Conservation (phyloP, 2,329 filamentous ascomycete species). For the Alternaria arbusti region DNA sequence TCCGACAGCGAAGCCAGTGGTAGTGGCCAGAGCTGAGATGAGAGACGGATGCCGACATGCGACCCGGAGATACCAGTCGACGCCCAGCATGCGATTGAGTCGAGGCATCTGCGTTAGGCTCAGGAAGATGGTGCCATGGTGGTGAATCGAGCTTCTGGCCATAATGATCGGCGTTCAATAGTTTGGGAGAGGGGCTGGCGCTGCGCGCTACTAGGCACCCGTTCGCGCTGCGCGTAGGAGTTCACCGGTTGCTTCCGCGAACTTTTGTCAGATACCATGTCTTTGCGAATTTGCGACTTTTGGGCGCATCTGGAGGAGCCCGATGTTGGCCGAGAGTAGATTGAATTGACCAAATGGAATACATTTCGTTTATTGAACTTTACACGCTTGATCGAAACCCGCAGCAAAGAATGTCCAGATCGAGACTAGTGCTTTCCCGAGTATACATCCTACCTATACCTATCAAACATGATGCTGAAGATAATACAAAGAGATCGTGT, state of each 20-base stretch:
- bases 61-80: not conserved
- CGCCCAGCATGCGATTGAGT: not conserved
- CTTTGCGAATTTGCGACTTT: not conserved
- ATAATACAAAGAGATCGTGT: not conserved
- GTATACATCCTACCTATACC: not conserved
- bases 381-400: not conserved
- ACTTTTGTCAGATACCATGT: not conserved
- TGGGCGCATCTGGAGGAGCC: not conserved
- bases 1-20: slow-evolving; percentile 21
- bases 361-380: not conserved
- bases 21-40: slow-evolving; percentile 18
- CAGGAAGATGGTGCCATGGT: not conserved
- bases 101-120: not conserved
- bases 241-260: not conserved
- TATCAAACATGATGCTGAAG: not conserved
- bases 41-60: not conserved
- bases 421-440: not conserved
- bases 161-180: not conserved
- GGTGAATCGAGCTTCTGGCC: not conserved
- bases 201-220: not conserved
- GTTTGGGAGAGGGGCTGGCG: not conserved
- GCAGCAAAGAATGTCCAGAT: not conserved
- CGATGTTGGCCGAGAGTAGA: not conserved
- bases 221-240: not conserved
- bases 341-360: not conserved